Evolutionary conservation across 352 stramenopile genomes (phyloP).

Genomic region (Globisporangium radiosum): DNA sequence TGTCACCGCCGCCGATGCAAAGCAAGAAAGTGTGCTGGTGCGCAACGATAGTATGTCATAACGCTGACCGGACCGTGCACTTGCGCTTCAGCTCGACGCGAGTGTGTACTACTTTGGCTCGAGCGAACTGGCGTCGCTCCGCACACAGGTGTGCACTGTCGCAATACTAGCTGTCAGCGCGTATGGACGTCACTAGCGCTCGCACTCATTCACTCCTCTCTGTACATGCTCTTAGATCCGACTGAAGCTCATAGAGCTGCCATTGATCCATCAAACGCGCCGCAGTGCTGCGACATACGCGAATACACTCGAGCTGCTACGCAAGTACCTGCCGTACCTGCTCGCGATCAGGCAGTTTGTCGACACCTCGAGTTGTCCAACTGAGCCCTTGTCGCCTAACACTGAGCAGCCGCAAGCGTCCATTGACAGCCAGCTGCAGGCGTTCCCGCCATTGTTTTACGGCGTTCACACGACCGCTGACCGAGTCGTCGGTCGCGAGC

Average conservation of each 20-base stretch:
- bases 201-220: background rate
- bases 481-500: slow-evolving; percentile 21
- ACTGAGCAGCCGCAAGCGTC: background rate
- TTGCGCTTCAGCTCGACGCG: slow-evolving; percentile 18
- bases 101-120: slow-evolving; percentile 33
- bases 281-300: slow-evolving; percentile 13
- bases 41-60: background rate
- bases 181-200: background rate
- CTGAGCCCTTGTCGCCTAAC: too few relatives aligned
- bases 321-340: slow-evolving; percentile 35
- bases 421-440: background rate
- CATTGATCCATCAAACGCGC: slow-evolving; percentile 21
- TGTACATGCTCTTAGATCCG: slow-evolving; percentile 19
- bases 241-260: slow-evolving; percentile 45
- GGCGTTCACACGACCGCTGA: slow-evolving; percentile 29
- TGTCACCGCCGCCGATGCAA: too few relatives aligned
- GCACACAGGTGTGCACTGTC: slow-evolving; percentile 21
- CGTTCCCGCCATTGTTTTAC: slow-evolving; percentile 44
- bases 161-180: background rate
- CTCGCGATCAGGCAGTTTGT: slow-evolving; percentile 30
- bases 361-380: background rate
- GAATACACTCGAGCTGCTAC: slow-evolving; percentile 25
- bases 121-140: slow-evolving; percentile 26
- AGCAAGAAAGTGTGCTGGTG: background rate
- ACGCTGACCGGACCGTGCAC: too few relatives aligned